Evolutionary conservation across 2,329 filamentous ascomycete genomes (phyloP).

Genomic region (Amesomyces nigricolor): DNA sequence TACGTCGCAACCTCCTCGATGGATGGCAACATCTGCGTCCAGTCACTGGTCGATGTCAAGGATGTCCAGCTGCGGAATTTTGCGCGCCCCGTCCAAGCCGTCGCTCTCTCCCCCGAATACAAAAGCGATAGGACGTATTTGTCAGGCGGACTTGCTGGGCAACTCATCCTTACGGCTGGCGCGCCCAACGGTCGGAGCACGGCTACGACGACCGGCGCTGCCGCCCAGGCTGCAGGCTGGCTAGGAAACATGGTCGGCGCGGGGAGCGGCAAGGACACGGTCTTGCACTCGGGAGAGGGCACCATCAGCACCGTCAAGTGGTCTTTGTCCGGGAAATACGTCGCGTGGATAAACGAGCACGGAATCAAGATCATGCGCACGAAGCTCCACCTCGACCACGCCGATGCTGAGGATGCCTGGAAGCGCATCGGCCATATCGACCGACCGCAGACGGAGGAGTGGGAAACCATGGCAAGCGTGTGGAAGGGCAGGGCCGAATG

Average conservation of each 20-base stretch:
- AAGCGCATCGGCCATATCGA: slow-evolving; percentile 90
- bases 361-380: slow-evolving; percentile 98
- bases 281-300: slow-evolving; percentile 89
- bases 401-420: slow-evolving; percentile 80
- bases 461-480: slow-evolving; percentile 94
- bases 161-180: slow-evolving; percentile 78
- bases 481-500: slow-evolving; percentile 92
- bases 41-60: slow-evolving; percentile 78
- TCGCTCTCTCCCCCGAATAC: slow-evolving; percentile 92
- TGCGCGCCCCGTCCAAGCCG: slow-evolving; percentile 82
- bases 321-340: slow-evolving; percentile 87
- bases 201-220: slow-evolving; percentile 79
- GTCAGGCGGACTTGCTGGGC: slow-evolving; percentile 83
- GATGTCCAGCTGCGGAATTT: slow-evolving; percentile 93
- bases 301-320: slow-evolving; percentile 88
- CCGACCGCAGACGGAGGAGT: slow-evolving; percentile 75
- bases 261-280: slow-evolving; percentile 74
- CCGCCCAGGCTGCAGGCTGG: slow-evolving; percentile 84
- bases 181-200: slow-evolving; percentile 76
- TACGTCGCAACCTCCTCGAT: slow-evolving; percentile 91
- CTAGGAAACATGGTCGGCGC: slow-evolving; percentile 79
- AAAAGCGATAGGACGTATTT: slow-evolving; percentile 84
- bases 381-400: slow-evolving; percentile 70
- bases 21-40: slow-evolving; percentile 91
- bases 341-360: slow-evolving; percentile 93